phyloP scores from a whole-genome alignment of 139 green algal genomes.

The Tetradesmus lagerheimii region DNA sequence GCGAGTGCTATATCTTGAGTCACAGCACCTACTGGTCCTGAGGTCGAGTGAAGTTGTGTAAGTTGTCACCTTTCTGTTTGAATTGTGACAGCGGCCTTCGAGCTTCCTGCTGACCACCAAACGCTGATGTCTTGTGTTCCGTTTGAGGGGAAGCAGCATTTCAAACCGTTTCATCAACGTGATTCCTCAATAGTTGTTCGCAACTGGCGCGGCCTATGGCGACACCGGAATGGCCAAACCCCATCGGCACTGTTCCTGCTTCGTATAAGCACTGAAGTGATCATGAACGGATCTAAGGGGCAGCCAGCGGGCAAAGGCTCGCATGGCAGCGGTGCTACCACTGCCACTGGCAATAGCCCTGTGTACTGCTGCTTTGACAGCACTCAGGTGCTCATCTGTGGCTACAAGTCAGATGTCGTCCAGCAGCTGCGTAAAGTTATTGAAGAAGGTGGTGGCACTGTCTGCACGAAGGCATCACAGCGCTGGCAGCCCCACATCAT shows the following conservation, averaged over 20 bases:
- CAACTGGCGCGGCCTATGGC: neutral
- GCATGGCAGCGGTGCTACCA: neutral
- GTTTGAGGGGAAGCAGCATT: too few relatives aligned
- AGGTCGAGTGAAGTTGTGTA: too few relatives aligned
- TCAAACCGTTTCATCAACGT: too few relatives aligned
- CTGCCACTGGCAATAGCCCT: constrained; percentile 4
- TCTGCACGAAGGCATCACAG: neutral
- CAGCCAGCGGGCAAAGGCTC: neutral
- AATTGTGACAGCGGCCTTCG: too few relatives aligned
- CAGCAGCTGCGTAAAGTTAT: neutral
- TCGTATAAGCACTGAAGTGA: neutral
- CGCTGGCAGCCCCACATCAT: constrained; percentile 5
- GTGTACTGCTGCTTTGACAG: constrained; percentile 31
- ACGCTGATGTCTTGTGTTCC: too few relatives aligned
- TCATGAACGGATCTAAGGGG: neutral
- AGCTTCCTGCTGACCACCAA: too few relatives aligned
- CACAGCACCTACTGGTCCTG: too few relatives aligned
- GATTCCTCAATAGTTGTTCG: too few relatives aligned
- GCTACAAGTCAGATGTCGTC: neutral
- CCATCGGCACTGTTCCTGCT: neutral
- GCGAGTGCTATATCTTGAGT: too few relatives aligned
- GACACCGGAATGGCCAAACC: neutral
- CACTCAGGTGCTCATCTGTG: constrained; percentile 37
- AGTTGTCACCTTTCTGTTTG: too few relatives aligned
- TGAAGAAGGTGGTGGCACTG: neutral